phyloP scores from a whole-genome alignment of 169 alveolate species.

The Eimeria mitis region DNA sequence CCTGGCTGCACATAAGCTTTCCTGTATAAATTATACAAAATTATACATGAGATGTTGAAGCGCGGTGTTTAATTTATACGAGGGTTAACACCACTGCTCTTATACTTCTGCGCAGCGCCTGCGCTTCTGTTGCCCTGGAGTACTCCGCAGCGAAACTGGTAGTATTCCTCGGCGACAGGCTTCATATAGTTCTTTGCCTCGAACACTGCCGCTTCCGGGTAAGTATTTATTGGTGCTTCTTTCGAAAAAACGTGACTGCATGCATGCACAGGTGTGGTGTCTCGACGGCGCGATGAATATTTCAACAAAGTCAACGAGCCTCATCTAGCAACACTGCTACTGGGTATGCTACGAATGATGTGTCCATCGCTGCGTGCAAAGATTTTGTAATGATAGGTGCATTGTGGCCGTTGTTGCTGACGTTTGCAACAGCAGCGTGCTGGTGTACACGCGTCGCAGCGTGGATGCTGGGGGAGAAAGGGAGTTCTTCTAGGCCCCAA shows the following conservation, averaged over 20 bases:
- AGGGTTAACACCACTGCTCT: neutral
- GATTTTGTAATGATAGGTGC: neutral
- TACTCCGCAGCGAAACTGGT: neutral
- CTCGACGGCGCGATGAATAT: neutral
- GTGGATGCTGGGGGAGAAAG: conserved; percentile 38
- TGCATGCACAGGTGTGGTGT: conserved; percentile 22
- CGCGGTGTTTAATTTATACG: conserved; percentile 6
- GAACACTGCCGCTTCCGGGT: conserved; percentile 15
- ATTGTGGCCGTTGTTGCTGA: neutral
- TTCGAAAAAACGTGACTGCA: neutral
- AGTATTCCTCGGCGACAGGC: neutral
- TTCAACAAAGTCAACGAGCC: neutral
- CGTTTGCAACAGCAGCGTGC: conserved; percentile 43
- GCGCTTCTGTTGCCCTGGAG: neutral
- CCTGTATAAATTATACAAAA: neutral
- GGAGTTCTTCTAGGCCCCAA: neutral
- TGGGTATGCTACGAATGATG: neutral
- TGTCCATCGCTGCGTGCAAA: neutral
- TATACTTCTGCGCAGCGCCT: neutral
- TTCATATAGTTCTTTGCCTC: conserved; percentile 33
- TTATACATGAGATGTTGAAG: neutral
- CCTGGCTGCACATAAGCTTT: conserved; percentile 6
- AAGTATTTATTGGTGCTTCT: neutral
- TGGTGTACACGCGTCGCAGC: conserved; percentile 64
- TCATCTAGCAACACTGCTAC: neutral